Evolutionary conservation across 176 grass and related monocot species (phyloP).

Genomic region (Oryza brachyantha): DNA sequence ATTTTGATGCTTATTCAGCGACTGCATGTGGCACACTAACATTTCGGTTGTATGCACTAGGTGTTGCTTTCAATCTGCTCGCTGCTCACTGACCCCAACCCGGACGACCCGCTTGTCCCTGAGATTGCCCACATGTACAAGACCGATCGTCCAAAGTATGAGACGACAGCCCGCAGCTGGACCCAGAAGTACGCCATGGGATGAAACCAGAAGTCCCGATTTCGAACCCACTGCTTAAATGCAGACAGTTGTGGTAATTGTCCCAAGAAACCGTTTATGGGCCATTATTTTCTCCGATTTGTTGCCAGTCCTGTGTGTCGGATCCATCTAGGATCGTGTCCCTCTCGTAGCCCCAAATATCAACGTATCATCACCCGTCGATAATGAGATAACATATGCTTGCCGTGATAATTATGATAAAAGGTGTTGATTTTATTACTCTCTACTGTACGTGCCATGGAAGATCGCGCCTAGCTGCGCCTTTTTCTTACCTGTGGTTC

Average conservation of each 20-base stretch:
- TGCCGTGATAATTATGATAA: conserved; percentile 25
- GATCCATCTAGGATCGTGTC: conserved; percentile 40
- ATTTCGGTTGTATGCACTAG: conserved; percentile 2
- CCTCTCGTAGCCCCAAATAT: conserved; percentile 36
- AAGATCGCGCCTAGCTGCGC: background rate
- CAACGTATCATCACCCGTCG: conserved; percentile 27
- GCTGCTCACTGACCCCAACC: conserved; percentile 65
- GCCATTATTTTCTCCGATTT: conserved; percentile 35
- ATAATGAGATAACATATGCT: conserved; percentile 46
- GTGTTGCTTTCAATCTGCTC: conserved; percentile 78
- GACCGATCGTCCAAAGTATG: conserved; percentile 52
- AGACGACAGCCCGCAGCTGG: conserved; percentile 65
- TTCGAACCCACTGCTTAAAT: conserved; percentile 22
- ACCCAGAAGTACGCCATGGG: conserved; percentile 76
- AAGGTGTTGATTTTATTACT: conserved; percentile 30
- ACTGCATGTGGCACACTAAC: background rate
- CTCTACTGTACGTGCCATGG: background rate
- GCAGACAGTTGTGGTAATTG: conserved; percentile 36
- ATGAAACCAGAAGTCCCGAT: conserved; percentile 2
- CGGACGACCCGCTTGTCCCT: conserved; percentile 67
- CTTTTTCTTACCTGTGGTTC: background rate
- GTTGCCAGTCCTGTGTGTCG: conserved; percentile 16
- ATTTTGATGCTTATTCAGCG: background rate
- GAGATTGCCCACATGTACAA: conserved; percentile 81
- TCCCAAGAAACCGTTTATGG: conserved; percentile 32